Base-by-base conservation (phyloP, 768 basidiomycete genomes). In the Cystobasidiopsis lactophilus region DNA sequence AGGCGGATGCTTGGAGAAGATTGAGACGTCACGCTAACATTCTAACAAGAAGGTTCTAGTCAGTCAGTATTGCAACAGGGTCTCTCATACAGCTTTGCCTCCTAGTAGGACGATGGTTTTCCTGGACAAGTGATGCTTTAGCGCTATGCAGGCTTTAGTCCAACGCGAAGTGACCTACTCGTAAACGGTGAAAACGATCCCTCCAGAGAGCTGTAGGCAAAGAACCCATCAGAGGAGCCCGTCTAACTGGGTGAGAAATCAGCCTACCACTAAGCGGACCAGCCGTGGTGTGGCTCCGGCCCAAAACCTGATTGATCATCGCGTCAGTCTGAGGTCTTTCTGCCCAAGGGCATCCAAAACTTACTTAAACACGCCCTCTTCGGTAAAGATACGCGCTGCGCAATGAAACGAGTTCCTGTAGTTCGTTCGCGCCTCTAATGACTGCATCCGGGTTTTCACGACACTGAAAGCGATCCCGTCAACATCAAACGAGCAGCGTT, bases 371-470 rank as follows among this genome's bases (percentile, higher is more conserved):
- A 93, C 59, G 2, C 93, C 93, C 62, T 96, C 88, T 66, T 96
- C 91, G 0, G 79, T 85, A 58, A 85, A 78, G 63, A 95, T 88
- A 43, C 89, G 75, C 63, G 93, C 91, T 3, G 79, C 89, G 60
- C 91, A 96, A 61, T 96, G 88, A 69, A 95, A 82, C 2, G 88
- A 79, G 63, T 98, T 95, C 35, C 79, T 77, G 65, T 96, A 98
- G 55, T 86, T 79, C 23, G 72, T 68, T 10, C 75, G 72, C 0
- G 91, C 93, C 52, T 76, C 74, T 10, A 98, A 72, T 4, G 85
- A 79, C 67, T 98, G 93, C 93, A 96, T 98, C 24, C 91, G 77
- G 11, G 93, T 96, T 69, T 96, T 98, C 68, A 96, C 77, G 29
- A 95, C 88, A 63, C 86, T 91, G 58, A 50, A 16, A 2, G 52